phyloP scores from a whole-genome alignment of 441 rosid species.

The Populus hybrid region DNA sequence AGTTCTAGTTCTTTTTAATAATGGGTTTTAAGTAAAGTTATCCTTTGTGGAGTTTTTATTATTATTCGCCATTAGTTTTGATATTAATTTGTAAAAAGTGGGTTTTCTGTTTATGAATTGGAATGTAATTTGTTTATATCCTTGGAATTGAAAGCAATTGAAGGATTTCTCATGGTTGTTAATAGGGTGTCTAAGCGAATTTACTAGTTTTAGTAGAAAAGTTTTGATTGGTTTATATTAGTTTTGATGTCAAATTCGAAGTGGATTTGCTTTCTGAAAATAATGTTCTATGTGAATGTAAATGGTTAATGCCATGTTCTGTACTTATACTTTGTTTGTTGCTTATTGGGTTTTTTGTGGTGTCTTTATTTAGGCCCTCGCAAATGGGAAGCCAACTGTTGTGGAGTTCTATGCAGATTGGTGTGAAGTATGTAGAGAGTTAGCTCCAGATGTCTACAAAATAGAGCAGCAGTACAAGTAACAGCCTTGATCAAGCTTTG shows the following conservation, averaged over 20 bases:
- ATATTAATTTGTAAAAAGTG: too few relatives aligned
- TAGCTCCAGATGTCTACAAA: conserved; percentile 95
- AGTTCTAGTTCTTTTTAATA: not conserved
- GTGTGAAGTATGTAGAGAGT: conserved; percentile 94
- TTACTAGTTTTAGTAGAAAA: not conserved
- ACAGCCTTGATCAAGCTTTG: conserved; percentile 13
- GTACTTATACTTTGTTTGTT: too few relatives aligned
- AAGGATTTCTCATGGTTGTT: not conserved
- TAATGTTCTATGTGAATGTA: not conserved
- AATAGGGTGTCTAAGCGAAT: not conserved
- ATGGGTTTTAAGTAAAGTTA: not conserved
- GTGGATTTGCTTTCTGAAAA: not conserved
- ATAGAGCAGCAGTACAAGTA: conserved; percentile 92
- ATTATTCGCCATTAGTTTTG: not conserved
- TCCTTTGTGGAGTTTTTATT: not conserved
- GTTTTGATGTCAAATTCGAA: not conserved
- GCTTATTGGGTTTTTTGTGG: not conserved
- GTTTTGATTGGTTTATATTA: not conserved
- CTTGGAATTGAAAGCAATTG: not conserved
- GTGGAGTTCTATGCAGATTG: conserved; percentile 97
- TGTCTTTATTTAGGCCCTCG: conserved; percentile 53
- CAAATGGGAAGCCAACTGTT: conserved; percentile 93
- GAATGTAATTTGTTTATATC: not conserved
- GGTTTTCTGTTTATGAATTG: too few relatives aligned
- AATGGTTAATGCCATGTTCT: not conserved